Conservation (phyloP, 2,329 filamentous ascomycete genomes). For the Xylariaceae sp. region DNA sequence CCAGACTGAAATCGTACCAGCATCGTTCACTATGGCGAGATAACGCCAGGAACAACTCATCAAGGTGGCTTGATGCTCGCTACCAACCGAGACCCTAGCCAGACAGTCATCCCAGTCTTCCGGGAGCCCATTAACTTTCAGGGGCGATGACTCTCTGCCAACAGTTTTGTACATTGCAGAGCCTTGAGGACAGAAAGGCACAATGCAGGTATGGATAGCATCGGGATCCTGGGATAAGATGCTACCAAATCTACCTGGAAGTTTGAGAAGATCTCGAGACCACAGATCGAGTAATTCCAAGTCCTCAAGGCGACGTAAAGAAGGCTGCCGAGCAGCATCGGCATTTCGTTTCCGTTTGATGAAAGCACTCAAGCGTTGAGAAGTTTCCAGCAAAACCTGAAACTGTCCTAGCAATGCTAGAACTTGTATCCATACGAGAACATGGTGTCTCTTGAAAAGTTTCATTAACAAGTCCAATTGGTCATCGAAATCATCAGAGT, state of each 20-base stretch:
- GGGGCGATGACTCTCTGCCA: conserved; percentile 18
- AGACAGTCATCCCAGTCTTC: conserved; percentile 34
- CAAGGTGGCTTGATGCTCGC: conserved; percentile 20
- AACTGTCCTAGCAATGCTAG: conserved; percentile 31
- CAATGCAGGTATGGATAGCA: conserved; percentile 42
- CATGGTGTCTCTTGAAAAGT: conserved; percentile 29
- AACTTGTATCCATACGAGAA: conserved; percentile 40
- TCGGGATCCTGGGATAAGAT: conserved; percentile 33
- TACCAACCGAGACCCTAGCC: conserved; percentile 23
- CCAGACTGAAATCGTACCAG: conserved; percentile 25
- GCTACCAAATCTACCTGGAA: conserved; percentile 41
- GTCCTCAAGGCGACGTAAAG: neutral
- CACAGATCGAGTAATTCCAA: conserved; percentile 36
- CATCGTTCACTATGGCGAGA: neutral
- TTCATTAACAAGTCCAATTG: conserved; percentile 21
- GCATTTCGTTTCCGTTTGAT: conserved; percentile 9
- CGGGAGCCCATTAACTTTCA: conserved; percentile 15
- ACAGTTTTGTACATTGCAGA: conserved; percentile 41
- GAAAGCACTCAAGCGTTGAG: conserved; percentile 30
- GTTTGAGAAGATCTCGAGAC: conserved; percentile 40
- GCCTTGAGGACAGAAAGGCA: conserved; percentile 42
- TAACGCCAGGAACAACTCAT: conserved; percentile 17
- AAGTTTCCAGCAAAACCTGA: conserved; percentile 31
- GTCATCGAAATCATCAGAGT: conserved; percentile 11
- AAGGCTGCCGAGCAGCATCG: neutral